phyloP scores from a whole-genome alignment of 768 basidiomycete species.

The Boletellus ananas region DNA sequence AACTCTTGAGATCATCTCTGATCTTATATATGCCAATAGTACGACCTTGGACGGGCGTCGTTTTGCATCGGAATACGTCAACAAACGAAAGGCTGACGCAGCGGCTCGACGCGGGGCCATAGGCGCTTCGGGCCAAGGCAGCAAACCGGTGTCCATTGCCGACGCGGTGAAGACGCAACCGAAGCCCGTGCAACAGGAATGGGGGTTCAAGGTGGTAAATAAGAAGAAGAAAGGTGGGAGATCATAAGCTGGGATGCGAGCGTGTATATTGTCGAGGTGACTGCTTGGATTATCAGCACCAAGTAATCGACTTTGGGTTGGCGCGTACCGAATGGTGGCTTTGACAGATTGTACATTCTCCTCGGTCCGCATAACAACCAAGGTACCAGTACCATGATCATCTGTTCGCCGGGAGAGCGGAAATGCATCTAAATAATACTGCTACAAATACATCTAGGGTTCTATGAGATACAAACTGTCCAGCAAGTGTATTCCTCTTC shows the following conservation, averaged over 20 bases:
- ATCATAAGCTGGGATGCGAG: conserved; percentile 33
- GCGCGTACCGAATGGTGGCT: no score
- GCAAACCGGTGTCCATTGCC: conserved; percentile 69
- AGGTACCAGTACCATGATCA: background rate
- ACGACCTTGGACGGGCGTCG: conserved; percentile 93
- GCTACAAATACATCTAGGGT: conserved; percentile 16
- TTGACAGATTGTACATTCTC: no score
- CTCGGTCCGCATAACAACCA: no score
- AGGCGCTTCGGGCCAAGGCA: conserved; percentile 28
- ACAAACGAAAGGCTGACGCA: conserved; percentile 82
- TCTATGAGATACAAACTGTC: conserved; percentile 20
- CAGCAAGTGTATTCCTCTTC: conserved; percentile 2
- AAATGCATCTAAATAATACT: conserved; percentile 7
- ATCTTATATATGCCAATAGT: conserved; percentile 91
- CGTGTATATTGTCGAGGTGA: conserved; percentile 14
- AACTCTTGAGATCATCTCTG: conserved; percentile 89
- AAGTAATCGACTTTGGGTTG: background rate
- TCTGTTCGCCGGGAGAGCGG: no score
- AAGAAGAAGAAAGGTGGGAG: conserved; percentile 88
- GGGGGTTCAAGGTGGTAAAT: conserved; percentile 92
- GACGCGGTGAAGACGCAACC: conserved; percentile 90
- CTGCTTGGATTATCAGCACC: conserved; percentile 22
- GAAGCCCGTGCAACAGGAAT: conserved; percentile 70
- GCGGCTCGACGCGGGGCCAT: conserved; percentile 46
- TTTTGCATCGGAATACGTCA: conserved; percentile 90